Base-by-base conservation (phyloP, 148 eudicot species). In the Chenopodium formosanum region DNA sequence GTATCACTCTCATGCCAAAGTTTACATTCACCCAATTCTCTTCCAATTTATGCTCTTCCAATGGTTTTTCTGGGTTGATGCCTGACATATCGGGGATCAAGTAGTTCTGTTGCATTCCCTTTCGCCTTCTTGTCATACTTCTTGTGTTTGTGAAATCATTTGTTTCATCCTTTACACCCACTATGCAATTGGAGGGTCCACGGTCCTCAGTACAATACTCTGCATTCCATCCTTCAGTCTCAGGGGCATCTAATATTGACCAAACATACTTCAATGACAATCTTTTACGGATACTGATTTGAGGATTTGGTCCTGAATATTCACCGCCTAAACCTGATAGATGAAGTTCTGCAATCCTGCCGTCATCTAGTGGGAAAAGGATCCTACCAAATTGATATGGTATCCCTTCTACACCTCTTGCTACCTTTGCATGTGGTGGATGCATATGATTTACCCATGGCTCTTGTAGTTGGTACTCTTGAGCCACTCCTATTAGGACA, bases 221-320 rank as follows among this genome's bases (percentile, higher is more conserved):
- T 47, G 91, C 91, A 78, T 94, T 94, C 98, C 98, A 94, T 63
- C 98, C 98, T 90, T 94, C 98, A 27, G 87, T 85, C 84, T 94
- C 97, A 0, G 98, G 98, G 40, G 91, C 87, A 65, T 94, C 98
- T 56, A 90, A 52, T 72, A 90, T 71, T 11, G 98, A 87, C 98
- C 98, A 94, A 20, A 88, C 83, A 63, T 91, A 89, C 77, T 90
- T 93, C 19, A 56, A 69, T 16, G 87, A 31, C 47, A 85, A 74
- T 82, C 86, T 91, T 85, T 94, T 86, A 22, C 94, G 85, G 78
- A 40, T 74, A 75, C 56, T 88, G 3, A 82, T 58, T 32, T 78
- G 91, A 60, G 87, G 48, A 52, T 72, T 56, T 19, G 97, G 95
- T 48, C 97, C 95, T 9, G 83, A 64, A 60, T 70, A 83, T 83